A percentile compares a stretch with the other conserved stretches of the same genome.
Evolutionary conservation across 257 asterid species (phyloP).

Genomic region (Ligustrum vulgare): DNA sequence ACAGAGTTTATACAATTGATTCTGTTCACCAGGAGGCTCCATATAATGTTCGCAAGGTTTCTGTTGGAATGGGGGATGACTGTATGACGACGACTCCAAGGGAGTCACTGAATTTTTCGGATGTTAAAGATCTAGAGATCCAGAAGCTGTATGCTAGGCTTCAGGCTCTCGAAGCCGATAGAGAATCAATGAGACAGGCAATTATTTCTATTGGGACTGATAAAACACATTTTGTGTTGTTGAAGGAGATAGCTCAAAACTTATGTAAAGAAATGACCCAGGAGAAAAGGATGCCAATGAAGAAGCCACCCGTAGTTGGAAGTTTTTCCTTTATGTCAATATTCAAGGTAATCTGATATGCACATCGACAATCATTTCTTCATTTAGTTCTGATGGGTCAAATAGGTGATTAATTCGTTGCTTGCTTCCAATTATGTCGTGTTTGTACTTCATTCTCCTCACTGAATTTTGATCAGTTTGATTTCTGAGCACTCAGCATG

Average conservation of each 20-base stretch:
- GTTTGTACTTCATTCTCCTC: slow-evolving; percentile 1
- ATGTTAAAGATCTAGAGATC: slow-evolving; percentile 60
- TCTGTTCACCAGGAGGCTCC: slow-evolving; percentile 66
- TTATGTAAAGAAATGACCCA: slow-evolving; percentile 75
- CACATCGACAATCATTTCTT: slow-evolving; percentile 2
- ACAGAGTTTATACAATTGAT: slow-evolving; percentile 86
- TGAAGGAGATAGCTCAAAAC: slow-evolving; percentile 95
- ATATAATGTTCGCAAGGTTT: slow-evolving; percentile 46
- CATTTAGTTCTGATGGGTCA: slow-evolving; percentile 17
- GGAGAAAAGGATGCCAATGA: slow-evolving; percentile 45
- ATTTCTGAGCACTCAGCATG: slow-evolving; percentile 7
- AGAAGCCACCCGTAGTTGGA: slow-evolving; percentile 47
- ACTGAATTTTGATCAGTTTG: slow-evolving; percentile 2
- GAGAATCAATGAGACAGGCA: slow-evolving; percentile 94
- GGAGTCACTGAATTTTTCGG: slow-evolving; percentile 38
- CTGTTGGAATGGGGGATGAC: slow-evolving; percentile 43
- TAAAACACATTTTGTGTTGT: slow-evolving; percentile 75
- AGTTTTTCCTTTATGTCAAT: slow-evolving; percentile 55
- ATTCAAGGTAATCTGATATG: slow-evolving; percentile 60
- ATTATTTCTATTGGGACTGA: slow-evolving; percentile 80
- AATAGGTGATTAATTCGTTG: background rate
- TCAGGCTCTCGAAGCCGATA: slow-evolving; percentile 97
- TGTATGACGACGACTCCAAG: slow-evolving; percentile 53
- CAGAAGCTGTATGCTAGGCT: slow-evolving; percentile 83
- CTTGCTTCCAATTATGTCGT: background rate